A percentile compares a stretch with the other conserved stretches of the same genome.
Evolutionary conservation across 2,329 filamentous ascomycete species (phyloP).

Genomic region (Cladobotryum protrusum): DNA sequence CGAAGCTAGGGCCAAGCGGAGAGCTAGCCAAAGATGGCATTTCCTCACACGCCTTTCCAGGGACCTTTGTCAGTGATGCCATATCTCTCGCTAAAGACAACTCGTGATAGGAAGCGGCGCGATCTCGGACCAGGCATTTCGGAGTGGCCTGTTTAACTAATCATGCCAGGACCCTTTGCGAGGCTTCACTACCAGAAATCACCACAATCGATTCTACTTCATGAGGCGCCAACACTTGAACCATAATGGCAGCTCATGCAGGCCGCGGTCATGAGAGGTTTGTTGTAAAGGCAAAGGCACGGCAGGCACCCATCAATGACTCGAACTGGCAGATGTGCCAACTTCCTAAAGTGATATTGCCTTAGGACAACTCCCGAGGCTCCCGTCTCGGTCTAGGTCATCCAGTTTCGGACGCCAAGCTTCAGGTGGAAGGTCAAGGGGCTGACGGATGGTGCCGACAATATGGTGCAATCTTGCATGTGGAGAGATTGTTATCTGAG

Average conservation of each 20-base stretch:
- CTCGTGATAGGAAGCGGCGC: conserved; percentile 1
- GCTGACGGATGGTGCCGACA: background rate
- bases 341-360: background rate
- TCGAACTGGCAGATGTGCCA: too few species aligned
- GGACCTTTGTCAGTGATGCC: conserved; percentile 11
- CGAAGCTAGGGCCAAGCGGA: background rate
- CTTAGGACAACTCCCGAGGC: background rate
- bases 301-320: too few species aligned
- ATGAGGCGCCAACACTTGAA: too few species aligned
- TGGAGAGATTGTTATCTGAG: too few species aligned
- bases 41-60: background rate
- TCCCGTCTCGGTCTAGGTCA: background rate
- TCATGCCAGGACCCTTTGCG: background rate
- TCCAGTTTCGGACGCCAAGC: background rate
- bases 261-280: too few species aligned
- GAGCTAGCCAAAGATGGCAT: background rate
- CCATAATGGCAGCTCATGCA: too few species aligned
- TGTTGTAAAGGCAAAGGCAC: too few species aligned
- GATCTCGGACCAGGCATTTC: background rate
- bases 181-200: too few species aligned
- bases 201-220: background rate
- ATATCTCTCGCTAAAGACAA: conserved; percentile 8
- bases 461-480: too few species aligned
- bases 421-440: background rate
- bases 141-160: background rate